Percentiles rank a stretch among this genome's conserved stretches.
These are phyloP conservation scores for Rheum nobile DNA, from an alignment of 148 eudicot species.

Conservation along the genomic window DNA sequence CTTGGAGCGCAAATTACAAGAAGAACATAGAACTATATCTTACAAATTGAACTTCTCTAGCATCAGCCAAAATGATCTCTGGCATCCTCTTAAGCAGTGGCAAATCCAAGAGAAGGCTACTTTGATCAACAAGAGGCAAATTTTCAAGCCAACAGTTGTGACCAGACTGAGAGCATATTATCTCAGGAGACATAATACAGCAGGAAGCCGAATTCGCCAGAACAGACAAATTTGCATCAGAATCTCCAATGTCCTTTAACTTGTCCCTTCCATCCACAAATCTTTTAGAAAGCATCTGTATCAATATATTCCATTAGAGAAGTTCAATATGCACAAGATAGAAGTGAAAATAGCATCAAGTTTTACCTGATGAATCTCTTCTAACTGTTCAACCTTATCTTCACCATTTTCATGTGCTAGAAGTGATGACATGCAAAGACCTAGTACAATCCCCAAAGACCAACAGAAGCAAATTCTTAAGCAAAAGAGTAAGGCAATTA, in stretches of 20 bases:
- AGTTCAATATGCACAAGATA: background rate
- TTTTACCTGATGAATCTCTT: conserved; percentile 73
- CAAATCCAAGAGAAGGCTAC: conserved; percentile 60
- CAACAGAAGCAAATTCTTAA: background rate
- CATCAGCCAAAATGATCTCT: conserved; percentile 31
- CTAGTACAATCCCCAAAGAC: conserved; percentile 24
- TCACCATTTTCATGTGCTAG: conserved; percentile 28
- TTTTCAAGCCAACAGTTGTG: conserved; percentile 51
- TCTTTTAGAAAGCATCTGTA: conserved; percentile 48
- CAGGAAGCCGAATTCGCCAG: conserved; percentile 28
- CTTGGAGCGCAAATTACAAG: background rate
- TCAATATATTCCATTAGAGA: conserved; percentile 1
- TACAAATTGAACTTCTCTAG: conserved; percentile 38
- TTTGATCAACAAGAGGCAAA: conserved; percentile 51
- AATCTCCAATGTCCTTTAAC: conserved; percentile 23
- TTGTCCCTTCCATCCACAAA: conserved; percentile 43
- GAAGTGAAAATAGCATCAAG: background rate
- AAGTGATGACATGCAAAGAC: conserved; percentile 63
- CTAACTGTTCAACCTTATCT: conserved; percentile 36
- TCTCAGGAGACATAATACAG: conserved; percentile 42
- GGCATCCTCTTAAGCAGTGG: conserved; percentile 58
- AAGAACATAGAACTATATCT: conserved; percentile 5
- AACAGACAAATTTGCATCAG: conserved; percentile 17
- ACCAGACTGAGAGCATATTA: conserved; percentile 34
- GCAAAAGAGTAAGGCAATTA: background rate